A percentile compares a stretch with the other conserved stretches of the same genome.
Evolutionary conservation across 495 filamentous ascomycete species (phyloP).

Genomic region (Choiromyces venosus): DNA sequence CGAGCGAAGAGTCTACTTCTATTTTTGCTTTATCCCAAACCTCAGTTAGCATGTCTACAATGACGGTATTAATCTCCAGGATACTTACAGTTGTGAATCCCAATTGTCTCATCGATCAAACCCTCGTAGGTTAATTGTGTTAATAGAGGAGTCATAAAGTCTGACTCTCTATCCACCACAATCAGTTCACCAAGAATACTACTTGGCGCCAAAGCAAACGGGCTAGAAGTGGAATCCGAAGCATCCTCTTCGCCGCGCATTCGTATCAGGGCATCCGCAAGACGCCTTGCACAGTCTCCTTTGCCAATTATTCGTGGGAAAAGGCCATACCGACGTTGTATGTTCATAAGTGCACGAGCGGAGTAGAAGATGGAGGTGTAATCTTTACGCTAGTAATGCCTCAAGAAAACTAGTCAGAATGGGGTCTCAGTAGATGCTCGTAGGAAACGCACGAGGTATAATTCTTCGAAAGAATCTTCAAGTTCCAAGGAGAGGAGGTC

Average conservation of each 20-base stretch:
- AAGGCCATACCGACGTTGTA: constrained; percentile 85
- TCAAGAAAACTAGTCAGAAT: neutral
- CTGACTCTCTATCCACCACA: constrained; percentile 90
- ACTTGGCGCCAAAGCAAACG: constrained; percentile 75
- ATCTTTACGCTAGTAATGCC: constrained; percentile 64
- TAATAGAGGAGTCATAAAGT: constrained; percentile 82
- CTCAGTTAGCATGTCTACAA: constrained; percentile 1
- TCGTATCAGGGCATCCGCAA: constrained; percentile 81
- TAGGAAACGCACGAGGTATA: constrained; percentile 62
- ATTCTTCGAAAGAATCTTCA: constrained; percentile 74
- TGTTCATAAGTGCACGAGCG: constrained; percentile 88
- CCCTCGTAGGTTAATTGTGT: constrained; percentile 98
- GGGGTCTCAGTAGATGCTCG: neutral
- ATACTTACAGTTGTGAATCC: constrained; percentile 59
- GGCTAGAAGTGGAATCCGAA: constrained; percentile 59
- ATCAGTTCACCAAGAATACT: constrained; percentile 80
- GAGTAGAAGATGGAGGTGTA: constrained; percentile 81
- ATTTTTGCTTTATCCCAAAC: constrained; percentile 58
- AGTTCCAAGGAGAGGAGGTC: constrained; percentile 89
- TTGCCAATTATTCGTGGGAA: constrained; percentile 96
- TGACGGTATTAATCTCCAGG: neutral
- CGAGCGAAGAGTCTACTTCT: constrained; percentile 86
- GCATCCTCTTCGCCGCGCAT: constrained; percentile 89
- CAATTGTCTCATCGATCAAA: constrained; percentile 87
- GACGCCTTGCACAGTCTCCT: constrained; percentile 81